These are phyloP conservation scores for Metarhizium guizhouense DNA, from an alignment of 2,329 filamentous ascomycete species.

Conservation along the genomic window DNA sequence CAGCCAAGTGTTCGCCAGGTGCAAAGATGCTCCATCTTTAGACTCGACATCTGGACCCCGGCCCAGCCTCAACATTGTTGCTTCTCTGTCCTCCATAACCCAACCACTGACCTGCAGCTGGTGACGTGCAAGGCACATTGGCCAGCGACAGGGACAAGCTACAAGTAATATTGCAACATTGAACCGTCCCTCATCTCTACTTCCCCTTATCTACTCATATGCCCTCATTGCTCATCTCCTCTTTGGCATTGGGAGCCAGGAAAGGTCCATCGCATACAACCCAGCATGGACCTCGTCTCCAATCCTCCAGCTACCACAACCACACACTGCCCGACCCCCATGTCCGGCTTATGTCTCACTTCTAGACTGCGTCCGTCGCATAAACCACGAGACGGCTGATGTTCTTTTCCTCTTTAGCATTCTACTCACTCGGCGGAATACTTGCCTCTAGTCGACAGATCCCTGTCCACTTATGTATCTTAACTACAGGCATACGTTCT, in stretches of 20 bases:
- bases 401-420: neutral
- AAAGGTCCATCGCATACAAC: neutral
- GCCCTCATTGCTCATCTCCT: neutral
- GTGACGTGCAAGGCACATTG: neutral
- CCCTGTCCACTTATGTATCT: neutral
- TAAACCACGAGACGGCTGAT: slow-evolving; percentile 2
- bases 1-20: neutral
- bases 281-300: neutral
- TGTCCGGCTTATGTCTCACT: slow-evolving; percentile 9
- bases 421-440: neutral
- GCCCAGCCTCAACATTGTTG: neutral
- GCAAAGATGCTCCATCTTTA: neutral
- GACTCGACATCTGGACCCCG: neutral
- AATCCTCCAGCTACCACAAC: slow-evolving; percentile 1
- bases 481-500: neutral
- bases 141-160: neutral
- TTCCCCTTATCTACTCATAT: neutral
- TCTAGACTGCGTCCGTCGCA: slow-evolving; percentile 9
- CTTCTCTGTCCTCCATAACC: neutral
- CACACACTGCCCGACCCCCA: slow-evolving; percentile 5
- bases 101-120: slow-evolving; percentile 1
- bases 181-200: no score
- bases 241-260: neutral
- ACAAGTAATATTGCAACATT: no score
- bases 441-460: neutral